These are phyloP conservation scores for Eimeria tenella DNA, from an alignment of 169 alveolate species.

Conservation along the genomic window DNA sequence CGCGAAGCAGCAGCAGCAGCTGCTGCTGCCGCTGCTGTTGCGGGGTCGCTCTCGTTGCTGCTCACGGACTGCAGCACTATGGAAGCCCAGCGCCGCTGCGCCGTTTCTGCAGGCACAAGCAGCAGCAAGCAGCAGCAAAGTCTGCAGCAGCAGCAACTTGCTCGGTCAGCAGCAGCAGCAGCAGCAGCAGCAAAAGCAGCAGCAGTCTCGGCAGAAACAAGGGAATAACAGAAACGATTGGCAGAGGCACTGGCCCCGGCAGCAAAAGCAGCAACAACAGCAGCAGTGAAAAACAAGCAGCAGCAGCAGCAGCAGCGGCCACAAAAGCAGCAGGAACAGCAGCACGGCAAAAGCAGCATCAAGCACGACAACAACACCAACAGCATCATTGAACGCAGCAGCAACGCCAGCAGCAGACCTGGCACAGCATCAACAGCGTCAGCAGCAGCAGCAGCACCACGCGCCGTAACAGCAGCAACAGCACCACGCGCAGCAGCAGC, in stretches of 20 bases:
- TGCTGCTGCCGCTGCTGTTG: background rate
- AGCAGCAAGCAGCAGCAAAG: background rate
- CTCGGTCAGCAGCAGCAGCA: too few relatives aligned
- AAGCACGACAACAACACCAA: background rate
- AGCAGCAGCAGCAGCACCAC: slow-evolving; percentile 14
- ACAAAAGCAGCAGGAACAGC: background rate
- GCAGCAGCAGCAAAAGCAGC: background rate
- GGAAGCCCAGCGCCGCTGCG: slow-evolving; percentile 47
- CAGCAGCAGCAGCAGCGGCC: background rate
- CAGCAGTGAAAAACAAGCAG: background rate
- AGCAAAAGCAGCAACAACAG: background rate
- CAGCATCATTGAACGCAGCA: background rate
- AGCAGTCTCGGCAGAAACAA: too few relatives aligned
- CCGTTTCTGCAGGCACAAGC: slow-evolving; percentile 11
- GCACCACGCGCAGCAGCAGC: background rate
- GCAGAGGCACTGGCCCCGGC: background rate
- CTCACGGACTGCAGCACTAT: background rate
- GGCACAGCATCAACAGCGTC: background rate
- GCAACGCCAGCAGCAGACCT: background rate
- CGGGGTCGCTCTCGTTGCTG: background rate
- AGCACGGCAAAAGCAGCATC: background rate
- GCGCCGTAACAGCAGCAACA: background rate
- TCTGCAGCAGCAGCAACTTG: background rate
- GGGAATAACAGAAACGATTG: background rate
- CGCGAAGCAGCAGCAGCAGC: background rate